A percentile compares a stretch with the other conserved stretches of the same genome.
phyloP scores from a whole-genome alignment of 371 early-diverging fungal genomes.

The Saksenaea vasiformis region DNA sequence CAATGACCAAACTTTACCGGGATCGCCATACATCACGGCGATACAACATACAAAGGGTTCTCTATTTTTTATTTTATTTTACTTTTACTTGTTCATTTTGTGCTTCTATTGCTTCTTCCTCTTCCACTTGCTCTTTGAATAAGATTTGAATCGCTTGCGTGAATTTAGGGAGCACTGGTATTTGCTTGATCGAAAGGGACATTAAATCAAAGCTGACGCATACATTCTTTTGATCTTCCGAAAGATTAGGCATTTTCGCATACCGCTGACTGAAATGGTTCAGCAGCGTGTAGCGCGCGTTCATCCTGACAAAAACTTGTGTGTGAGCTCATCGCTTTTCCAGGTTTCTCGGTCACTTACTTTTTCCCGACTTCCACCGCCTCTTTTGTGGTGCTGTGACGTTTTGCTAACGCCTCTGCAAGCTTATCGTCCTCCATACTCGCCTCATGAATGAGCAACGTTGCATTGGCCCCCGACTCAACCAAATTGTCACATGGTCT shows the following conservation, averaged over 20 bases:
- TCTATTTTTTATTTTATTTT: background rate
- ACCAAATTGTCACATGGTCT: constrained; percentile 84
- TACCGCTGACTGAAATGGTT: constrained; percentile 99
- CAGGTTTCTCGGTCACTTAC: constrained; percentile 26
- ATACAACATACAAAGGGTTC: background rate
- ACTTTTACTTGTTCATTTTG: too few species aligned
- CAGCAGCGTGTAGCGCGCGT: constrained; percentile 80
- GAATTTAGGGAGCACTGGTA: constrained; percentile 63
- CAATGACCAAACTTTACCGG: constrained; percentile 6
- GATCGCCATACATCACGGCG: background rate
- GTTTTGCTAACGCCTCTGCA: constrained; percentile 83
- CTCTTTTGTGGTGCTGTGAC: constrained; percentile 91
- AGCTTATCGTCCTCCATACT: constrained; percentile 86
- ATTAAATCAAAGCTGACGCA: constrained; percentile 88
- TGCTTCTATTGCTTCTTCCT: constrained; percentile 21
- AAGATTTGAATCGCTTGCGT: constrained; percentile 57
- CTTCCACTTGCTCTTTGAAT: constrained; percentile 56
- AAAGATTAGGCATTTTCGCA: constrained; percentile 73
- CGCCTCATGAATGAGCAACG: constrained; percentile 96
- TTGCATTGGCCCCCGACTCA: constrained; percentile 69
- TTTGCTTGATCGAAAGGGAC: constrained; percentile 63
- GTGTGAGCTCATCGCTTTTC: background rate
- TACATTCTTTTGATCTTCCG: constrained; percentile 48
- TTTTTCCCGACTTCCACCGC: constrained; percentile 81
- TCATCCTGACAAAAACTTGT: constrained; percentile 60